Percentiles rank a stretch among this genome's conserved stretches.
These are phyloP conservation scores for Suillus brevipes DNA, from an alignment of 768 basidiomycete species.

Conservation along the genomic window DNA sequence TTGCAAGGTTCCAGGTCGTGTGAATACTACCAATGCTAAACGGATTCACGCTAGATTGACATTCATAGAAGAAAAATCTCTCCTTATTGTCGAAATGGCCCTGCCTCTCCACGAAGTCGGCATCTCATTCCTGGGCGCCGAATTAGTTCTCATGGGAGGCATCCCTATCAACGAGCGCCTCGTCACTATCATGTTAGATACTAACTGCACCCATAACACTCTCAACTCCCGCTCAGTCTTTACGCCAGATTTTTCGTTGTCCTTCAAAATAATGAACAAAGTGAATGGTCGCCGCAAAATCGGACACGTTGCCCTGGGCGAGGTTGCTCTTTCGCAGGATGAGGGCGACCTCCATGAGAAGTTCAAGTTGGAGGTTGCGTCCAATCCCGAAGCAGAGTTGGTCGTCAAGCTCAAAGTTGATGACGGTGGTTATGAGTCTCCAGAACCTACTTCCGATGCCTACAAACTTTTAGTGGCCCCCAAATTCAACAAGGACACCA, in stretches of 20 bases:
- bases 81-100: not conserved
- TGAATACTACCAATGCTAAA: not conserved
- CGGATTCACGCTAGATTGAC: not conserved
- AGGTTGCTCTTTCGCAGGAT: not conserved
- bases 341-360: not conserved
- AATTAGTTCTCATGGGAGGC: not conserved
- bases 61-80: no score
- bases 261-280: not conserved
- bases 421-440: not conserved
- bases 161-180: not conserved
- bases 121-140: not conserved
- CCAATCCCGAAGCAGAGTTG: not conserved
- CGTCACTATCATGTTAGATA: not conserved
- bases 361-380: not conserved
- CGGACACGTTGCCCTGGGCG: not conserved
- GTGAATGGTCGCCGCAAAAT: not conserved
- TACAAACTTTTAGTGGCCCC: not conserved
- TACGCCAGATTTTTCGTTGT: not conserved
- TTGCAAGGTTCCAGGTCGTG: not conserved
- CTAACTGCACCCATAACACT: not conserved
- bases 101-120: not conserved
- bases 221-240: not conserved
- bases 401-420: no score
- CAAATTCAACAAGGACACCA: not conserved
- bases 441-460: not conserved